Base-by-base conservation (phyloP, 2,329 filamentous ascomycete species). In the Pyrenophora teres region DNA sequence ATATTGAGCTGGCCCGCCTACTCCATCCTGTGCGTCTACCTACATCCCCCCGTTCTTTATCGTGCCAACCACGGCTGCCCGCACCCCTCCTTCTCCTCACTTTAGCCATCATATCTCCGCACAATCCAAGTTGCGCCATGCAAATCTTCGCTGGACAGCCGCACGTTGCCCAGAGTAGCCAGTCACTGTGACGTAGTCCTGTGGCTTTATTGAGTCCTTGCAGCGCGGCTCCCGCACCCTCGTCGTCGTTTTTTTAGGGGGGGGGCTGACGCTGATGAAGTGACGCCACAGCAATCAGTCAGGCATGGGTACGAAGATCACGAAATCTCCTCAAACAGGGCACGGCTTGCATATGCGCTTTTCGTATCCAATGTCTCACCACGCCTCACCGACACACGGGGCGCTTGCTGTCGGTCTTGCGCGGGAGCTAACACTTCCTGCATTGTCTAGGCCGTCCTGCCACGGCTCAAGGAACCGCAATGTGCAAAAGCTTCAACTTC, bases 161-260 rank as follows among this genome's bases (percentile, higher is more conserved):
- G 44, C 39, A 41, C 3, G 4, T 15, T 25, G 38, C 19, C 39
- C 13, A 18, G 40, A 47, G n/a, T 12, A 12, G 32, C 33, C 32
- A 25, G 30, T 31, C 31, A 6, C n/a, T 30, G 44, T 57, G 54
- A 57, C 54, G 51, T 57, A 57, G 44, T 33, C 38, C 18, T 46
- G 43, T 46, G 43, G 43, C 43, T 37, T 33, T 27, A 12, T n/a
- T n/a, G 13, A 33, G 35, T 43, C 18, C 31, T 43, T 33, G 33
- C 23, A 27, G 25, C 16, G 8, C 10, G 9, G 19, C 40, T 31
- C 36, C 48, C 36, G 30, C 40, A 15, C 15, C 21, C 37, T n/a
- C 30, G 27, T 45, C 40, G 30, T 30, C 25, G 40, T 19, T 38
- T 16, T 21, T 21, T 15, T n/a, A n/a, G 15, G 15, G 1, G 15